These are phyloP conservation scores for Thermoascus crustaceus DNA, from an alignment of 2,329 filamentous ascomycete species.

Conservation along the genomic window DNA sequence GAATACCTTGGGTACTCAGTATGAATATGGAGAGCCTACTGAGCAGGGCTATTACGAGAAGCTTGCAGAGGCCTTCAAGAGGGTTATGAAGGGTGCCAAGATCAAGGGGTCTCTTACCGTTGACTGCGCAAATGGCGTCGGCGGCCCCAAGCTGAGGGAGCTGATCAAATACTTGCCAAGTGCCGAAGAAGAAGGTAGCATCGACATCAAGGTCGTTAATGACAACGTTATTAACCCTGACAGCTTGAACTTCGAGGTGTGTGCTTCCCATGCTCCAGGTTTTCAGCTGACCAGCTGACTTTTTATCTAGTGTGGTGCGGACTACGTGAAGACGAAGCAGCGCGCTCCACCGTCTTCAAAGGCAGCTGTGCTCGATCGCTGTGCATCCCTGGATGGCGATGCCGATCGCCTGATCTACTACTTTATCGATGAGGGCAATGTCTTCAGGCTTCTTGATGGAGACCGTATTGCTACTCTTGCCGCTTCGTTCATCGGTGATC, in stretches of 20 bases:
- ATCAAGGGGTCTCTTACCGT: slow-evolving; percentile 68
- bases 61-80: slow-evolving; percentile 73
- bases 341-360: slow-evolving; percentile 77
- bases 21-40: slow-evolving; percentile 79
- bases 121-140: slow-evolving; percentile 95
- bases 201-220: slow-evolving; percentile 83
- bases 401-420: slow-evolving; percentile 95
- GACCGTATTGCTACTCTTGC: slow-evolving; percentile 94
- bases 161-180: slow-evolving; percentile 73
- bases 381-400: slow-evolving; percentile 88
- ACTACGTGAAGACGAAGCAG: slow-evolving; percentile 96
- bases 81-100: slow-evolving; percentile 69
- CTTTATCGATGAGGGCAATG: slow-evolving; percentile 71
- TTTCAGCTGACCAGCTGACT: slow-evolving; percentile 4
- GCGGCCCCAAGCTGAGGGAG: slow-evolving; percentile 80
- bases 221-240: slow-evolving; percentile 89
- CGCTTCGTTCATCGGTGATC: slow-evolving; percentile 86
- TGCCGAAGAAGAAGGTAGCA: slow-evolving; percentile 54
- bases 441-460: slow-evolving; percentile 88
- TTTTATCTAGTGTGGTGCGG: slow-evolving; percentile 67
- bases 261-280: slow-evolving; percentile 15
- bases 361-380: slow-evolving; percentile 65
- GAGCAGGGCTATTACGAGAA: slow-evolving; percentile 95
- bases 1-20: slow-evolving; percentile 82
- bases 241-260: slow-evolving; percentile 76